Conservation (phyloP, 1,284 basidiomycete genomes). For the Xerocomus amazonicus region DNA sequence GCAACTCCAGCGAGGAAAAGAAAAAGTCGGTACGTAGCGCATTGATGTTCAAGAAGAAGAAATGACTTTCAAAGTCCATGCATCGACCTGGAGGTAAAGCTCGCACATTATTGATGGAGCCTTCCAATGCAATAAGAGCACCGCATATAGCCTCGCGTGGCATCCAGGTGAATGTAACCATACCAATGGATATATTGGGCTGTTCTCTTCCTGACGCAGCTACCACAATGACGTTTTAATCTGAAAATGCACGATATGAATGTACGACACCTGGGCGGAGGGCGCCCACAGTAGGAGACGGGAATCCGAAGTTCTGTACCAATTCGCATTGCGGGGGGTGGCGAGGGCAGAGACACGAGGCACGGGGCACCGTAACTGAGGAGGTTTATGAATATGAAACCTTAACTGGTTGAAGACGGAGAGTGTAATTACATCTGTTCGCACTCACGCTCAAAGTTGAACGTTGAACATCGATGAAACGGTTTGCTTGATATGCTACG, state of each 20-base stretch:
- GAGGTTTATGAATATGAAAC: conserved; percentile 31
- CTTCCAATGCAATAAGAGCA: not conserved
- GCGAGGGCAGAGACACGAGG: conserved; percentile 6
- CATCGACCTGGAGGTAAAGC: conserved; percentile 4
- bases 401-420: conserved; percentile 11
- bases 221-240: conserved; percentile 18
- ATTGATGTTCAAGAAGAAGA: conserved; percentile 10
- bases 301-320: conserved; percentile 16
- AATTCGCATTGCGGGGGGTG: conserved; percentile 27
- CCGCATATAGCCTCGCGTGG: conserved; percentile 10
- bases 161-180: conserved; percentile 1
- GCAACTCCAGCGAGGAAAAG: conserved; percentile 11
- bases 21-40: conserved; percentile 6
- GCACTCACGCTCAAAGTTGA: conserved; percentile 19
- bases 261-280: conserved; percentile 11
- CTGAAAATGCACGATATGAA: conserved; percentile 23
- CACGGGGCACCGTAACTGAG: conserved; percentile 15
- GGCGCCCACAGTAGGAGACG: conserved; percentile 9
- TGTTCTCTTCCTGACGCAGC: conserved; percentile 4
- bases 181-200: conserved; percentile 6
- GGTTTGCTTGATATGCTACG: not conserved
- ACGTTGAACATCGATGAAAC: conserved; percentile 12
- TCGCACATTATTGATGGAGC: conserved; percentile 2
- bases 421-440: conserved; percentile 15
- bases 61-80: conserved; percentile 11